Conservation (phyloP, 1,284 basidiomycete species). For the Trametes hirsuta region DNA sequence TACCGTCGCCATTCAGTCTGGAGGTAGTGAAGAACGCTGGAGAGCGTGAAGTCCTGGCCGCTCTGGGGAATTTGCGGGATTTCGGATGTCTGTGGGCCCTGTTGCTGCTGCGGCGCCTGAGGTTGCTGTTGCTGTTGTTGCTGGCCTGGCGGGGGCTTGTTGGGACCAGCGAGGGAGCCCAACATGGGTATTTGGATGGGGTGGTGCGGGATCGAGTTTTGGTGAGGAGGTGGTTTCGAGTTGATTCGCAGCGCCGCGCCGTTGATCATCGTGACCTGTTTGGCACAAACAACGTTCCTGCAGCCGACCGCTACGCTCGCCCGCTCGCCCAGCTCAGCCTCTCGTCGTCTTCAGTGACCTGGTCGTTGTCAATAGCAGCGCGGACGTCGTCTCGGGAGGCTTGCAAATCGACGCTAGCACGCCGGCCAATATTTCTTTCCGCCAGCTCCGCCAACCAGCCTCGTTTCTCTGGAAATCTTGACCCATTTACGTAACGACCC, state of each 20-base stretch:
- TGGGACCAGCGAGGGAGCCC: slow-evolving; percentile 56
- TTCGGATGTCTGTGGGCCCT: slow-evolving; percentile 56
- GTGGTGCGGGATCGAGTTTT: slow-evolving; percentile 35
- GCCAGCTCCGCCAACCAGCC: slow-evolving; percentile 20
- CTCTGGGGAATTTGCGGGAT: slow-evolving; percentile 78
- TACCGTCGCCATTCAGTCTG: slow-evolving; percentile 98
- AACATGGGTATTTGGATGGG: slow-evolving; percentile 66
- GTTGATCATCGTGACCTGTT: slow-evolving; percentile 34
- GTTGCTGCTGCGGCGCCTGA: slow-evolving; percentile 55
- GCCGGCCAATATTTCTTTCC: slow-evolving; percentile 12
- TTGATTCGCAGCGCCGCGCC: slow-evolving; percentile 32
- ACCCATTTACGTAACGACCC: slow-evolving; percentile 28
- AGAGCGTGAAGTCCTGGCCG: slow-evolving; percentile 89
- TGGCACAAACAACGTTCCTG: slow-evolving; percentile 30
- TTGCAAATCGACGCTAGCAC: background rate
- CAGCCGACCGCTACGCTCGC: slow-evolving; percentile 2
- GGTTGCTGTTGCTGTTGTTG: slow-evolving; percentile 42
- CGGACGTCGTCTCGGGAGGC: background rate
- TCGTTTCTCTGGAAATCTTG: slow-evolving; percentile 24
- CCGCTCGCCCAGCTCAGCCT: slow-evolving; percentile 1
- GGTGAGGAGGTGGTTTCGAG: slow-evolving; percentile 32
- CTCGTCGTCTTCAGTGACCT: slow-evolving; percentile 5
- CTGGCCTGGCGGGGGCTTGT: slow-evolving; percentile 44
- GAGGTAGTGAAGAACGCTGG: slow-evolving; percentile 94
- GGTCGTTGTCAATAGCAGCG: slow-evolving; percentile 4